These are phyloP conservation scores for Fusarium solani-melongenae DNA, from an alignment of 2,329 filamentous ascomycete species.

Conservation along the genomic window DNA sequence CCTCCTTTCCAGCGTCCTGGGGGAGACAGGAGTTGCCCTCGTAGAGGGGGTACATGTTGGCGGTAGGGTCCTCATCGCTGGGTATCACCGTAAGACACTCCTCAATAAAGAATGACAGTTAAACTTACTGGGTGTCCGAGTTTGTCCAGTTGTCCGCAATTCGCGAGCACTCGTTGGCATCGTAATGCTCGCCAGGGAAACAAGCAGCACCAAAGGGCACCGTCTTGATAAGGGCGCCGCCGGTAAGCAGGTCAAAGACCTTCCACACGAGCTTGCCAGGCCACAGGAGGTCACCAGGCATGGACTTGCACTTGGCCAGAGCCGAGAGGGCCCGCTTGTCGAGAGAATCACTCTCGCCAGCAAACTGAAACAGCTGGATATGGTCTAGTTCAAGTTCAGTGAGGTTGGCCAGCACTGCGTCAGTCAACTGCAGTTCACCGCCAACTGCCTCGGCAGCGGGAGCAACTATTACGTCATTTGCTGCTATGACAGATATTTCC, in stretches of 20 bases:
- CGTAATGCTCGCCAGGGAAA: constrained; percentile 43
- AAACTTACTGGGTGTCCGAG: constrained; percentile 30
- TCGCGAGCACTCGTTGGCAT: constrained; percentile 42
- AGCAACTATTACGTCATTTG: constrained; percentile 33
- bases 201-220: constrained; percentile 47
- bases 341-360: constrained; percentile 23
- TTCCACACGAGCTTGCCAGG: constrained; percentile 44
- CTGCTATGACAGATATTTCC: constrained; percentile 19
- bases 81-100: constrained; percentile 2
- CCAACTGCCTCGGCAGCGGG: constrained; percentile 30
- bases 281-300: constrained; percentile 46
- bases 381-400: constrained; percentile 41
- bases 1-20: constrained; percentile 33
- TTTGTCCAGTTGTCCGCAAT: constrained; percentile 43
- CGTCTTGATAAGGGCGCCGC: constrained; percentile 47
- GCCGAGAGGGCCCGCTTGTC: constrained; percentile 24
- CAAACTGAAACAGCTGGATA: constrained; percentile 48
- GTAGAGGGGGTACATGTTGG: constrained; percentile 52
- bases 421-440: constrained; percentile 45
- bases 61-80: constrained; percentile 27
- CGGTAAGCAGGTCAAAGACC: constrained; percentile 47
- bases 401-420: constrained; percentile 46
- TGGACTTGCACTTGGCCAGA: constrained; percentile 44
- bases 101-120: background rate
- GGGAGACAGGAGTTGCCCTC: constrained; percentile 50